Evolutionary conservation across 2,329 filamentous ascomycete genomes (phyloP).

Genomic region (Blumeriella jaapii): DNA sequence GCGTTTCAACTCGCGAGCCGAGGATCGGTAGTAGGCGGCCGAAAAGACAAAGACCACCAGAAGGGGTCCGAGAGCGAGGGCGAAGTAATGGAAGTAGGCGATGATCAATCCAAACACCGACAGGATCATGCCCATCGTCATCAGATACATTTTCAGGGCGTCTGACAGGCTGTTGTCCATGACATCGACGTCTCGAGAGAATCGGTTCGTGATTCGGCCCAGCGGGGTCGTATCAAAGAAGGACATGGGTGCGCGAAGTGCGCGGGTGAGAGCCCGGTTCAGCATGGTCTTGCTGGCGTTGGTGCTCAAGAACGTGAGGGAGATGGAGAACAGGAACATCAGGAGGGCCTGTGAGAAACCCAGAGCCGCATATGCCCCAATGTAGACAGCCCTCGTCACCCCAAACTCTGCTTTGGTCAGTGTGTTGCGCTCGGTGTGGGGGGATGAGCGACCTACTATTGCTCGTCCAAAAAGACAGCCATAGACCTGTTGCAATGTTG

Average conservation of each 20-base stretch:
- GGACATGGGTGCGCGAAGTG: constrained; percentile 64
- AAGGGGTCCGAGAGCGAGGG: constrained; percentile 55
- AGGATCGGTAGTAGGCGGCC: constrained; percentile 78
- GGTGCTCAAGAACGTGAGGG: constrained; percentile 70
- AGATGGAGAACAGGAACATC: constrained; percentile 70
- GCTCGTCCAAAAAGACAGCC: constrained; percentile 91
- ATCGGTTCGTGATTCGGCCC: constrained; percentile 90
- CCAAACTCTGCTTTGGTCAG: constrained; percentile 39
- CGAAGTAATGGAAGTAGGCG: constrained; percentile 78
- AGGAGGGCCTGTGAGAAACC: constrained; percentile 60
- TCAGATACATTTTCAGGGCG: constrained; percentile 82
- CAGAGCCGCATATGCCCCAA: constrained; percentile 59
- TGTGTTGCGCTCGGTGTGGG: neutral
- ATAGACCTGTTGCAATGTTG: constrained; percentile 80
- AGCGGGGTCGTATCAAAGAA: constrained; percentile 97
- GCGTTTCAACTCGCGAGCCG: constrained; percentile 87
- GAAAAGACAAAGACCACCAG: constrained; percentile 71
- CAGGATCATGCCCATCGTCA: constrained; percentile 72
- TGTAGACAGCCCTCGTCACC: constrained; percentile 57
- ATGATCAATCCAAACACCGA: constrained; percentile 85
- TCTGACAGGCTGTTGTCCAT: constrained; percentile 92
- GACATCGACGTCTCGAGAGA: constrained; percentile 88
- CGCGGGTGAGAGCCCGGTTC: constrained; percentile 64
- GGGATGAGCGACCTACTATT: constrained; percentile 49
- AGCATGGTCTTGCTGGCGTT: constrained; percentile 74